These are phyloP conservation scores for Cinnamomum micranthum DNA, from an alignment of 164 flowering plant genomes.

Conservation along the genomic window DNA sequence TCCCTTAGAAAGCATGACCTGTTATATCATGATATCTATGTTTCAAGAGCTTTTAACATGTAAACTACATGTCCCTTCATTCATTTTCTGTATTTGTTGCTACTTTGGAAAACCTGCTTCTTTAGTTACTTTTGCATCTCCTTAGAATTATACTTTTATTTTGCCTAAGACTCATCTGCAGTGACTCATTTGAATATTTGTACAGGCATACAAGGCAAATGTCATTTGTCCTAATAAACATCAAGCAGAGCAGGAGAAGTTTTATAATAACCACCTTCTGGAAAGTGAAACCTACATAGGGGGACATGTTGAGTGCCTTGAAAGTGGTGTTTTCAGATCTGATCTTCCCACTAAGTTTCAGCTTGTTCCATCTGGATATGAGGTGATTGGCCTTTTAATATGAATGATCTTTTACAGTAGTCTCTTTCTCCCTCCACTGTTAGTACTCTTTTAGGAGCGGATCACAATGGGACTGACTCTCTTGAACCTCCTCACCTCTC, in stretches of 20 bases:
- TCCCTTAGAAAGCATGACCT: background rate
- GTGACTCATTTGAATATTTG: background rate
- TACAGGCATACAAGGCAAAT: constrained; percentile 91
- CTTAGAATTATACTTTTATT: background rate
- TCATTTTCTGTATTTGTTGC: background rate
- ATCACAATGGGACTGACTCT: no score
- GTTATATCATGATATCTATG: background rate
- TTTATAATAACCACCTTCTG: constrained; percentile 68
- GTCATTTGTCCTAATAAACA: constrained; percentile 98
- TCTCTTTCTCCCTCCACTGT: no score
- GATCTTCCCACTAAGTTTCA: constrained; percentile 87
- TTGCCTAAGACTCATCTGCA: background rate
- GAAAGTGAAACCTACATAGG: constrained; percentile 99
- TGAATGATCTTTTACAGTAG: no score
- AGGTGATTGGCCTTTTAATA: constrained; percentile 34
- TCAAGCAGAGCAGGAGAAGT: constrained; percentile 90
- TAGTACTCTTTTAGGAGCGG: no score
- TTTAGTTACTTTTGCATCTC: background rate
- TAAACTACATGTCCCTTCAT: background rate
- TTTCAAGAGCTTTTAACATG: background rate
- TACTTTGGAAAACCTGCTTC: background rate
- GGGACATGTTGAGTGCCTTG: constrained; percentile 99
- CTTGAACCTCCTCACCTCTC: no score
- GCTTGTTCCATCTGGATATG: constrained; percentile 89
- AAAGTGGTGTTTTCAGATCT: constrained; percentile 99